Conservation (phyloP, 2,329 filamentous ascomycete genomes). For the Cladophialophora chaetospira region DNA sequence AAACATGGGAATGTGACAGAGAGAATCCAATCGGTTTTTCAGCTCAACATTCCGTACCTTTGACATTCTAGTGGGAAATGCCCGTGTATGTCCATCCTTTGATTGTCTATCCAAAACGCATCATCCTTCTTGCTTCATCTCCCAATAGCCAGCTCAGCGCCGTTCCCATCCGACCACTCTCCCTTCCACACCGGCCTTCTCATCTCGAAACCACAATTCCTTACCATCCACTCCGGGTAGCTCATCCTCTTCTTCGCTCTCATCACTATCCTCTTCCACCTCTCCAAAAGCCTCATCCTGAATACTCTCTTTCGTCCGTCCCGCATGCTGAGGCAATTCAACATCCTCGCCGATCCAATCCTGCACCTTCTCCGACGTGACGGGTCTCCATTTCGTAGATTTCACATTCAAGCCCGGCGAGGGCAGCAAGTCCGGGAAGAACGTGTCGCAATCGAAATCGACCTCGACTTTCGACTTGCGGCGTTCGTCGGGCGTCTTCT, state of each 20-base stretch:
- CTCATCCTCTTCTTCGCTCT: slow-evolving; percentile 36
- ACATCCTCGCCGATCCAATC: slow-evolving; percentile 18
- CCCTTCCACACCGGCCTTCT: slow-evolving; percentile 53
- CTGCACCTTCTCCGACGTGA: slow-evolving; percentile 2
- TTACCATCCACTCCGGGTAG: slow-evolving; percentile 38
- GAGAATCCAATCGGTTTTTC: not conserved
- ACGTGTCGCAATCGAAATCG: slow-evolving; percentile 52
- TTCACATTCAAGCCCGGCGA: slow-evolving; percentile 29
- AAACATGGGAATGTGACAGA: not conserved
- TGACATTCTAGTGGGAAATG: too few relatives aligned
- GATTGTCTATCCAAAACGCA: too few relatives aligned
- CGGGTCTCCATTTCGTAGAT: slow-evolving; percentile 19
- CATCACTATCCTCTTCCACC: slow-evolving; percentile 33
- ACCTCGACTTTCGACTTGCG: slow-evolving; percentile 17
- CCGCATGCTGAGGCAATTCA: slow-evolving; percentile 25
- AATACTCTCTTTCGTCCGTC: slow-evolving; percentile 22
- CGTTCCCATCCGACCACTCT: slow-evolving; percentile 52
- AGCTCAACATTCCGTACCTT: too few relatives aligned
- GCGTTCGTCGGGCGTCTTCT: not conserved
- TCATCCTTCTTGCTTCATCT: too few relatives aligned
- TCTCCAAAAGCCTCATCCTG: not conserved
- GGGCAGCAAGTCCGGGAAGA: slow-evolving; percentile 45
- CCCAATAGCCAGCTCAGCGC: too few relatives aligned
- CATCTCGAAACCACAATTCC: slow-evolving; percentile 47
- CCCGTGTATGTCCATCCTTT: too few relatives aligned